Percentiles rank a stretch among this genome's conserved stretches.
Conservation (phyloP, 2,329 filamentous ascomycete species). For the Botrytis deweyae region DNA sequence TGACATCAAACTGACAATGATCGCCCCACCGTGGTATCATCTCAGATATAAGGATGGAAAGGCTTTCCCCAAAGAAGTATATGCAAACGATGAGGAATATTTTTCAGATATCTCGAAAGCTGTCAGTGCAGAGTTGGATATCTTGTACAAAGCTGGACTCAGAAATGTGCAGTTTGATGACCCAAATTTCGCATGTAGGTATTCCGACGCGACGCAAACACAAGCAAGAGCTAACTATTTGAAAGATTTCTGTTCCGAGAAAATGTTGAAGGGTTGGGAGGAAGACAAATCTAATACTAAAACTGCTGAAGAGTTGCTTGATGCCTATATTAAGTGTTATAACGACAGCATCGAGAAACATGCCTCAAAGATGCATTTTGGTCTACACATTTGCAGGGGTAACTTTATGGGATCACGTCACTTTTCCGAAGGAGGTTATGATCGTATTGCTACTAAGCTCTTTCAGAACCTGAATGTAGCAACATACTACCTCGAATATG, state of each 20-base stretch:
- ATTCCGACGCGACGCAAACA: constrained; percentile 20
- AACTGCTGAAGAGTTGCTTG: constrained; percentile 70
- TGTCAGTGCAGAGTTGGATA: constrained; percentile 52
- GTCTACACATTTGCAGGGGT: constrained; percentile 72
- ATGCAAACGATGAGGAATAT: constrained; percentile 52
- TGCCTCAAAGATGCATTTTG: constrained; percentile 70
- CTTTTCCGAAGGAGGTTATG: constrained; percentile 66
- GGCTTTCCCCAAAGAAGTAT: constrained; percentile 52
- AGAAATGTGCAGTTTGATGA: constrained; percentile 58
- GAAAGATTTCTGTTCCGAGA: constrained; percentile 65
- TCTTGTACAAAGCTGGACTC: constrained; percentile 53
- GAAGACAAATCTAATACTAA: constrained; percentile 52
- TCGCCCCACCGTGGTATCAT: constrained; percentile 69
- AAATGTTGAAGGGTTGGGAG: constrained; percentile 69
- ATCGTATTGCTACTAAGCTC: constrained; percentile 64
- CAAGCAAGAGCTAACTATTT: neutral
- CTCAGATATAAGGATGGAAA: constrained; percentile 56
- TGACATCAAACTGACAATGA: constrained; percentile 68
- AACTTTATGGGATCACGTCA: constrained; percentile 67
- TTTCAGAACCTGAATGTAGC: constrained; percentile 62
- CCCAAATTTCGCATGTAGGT: constrained; percentile 55
- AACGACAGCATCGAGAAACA: constrained; percentile 66
- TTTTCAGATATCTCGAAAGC: constrained; percentile 54
- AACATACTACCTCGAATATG: constrained; percentile 70
- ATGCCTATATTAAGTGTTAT: constrained; percentile 75